phyloP scores from a whole-genome alignment of 768 basidiomycete genomes.

The Suillus fuscotomentosus region DNA sequence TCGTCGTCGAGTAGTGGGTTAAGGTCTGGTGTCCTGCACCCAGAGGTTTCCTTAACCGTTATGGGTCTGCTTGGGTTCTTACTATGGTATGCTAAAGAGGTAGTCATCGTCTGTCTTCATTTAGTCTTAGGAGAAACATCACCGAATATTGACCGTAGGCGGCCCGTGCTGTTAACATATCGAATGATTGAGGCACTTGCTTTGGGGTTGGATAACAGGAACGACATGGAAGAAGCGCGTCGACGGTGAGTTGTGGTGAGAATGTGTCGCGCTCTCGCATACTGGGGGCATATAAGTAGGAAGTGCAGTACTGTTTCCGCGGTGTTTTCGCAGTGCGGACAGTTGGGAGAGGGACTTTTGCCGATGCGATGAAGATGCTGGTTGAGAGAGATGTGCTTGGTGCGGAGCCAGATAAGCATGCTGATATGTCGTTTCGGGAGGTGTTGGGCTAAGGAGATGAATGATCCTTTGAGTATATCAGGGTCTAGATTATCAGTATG shows the following conservation, averaged over 20 bases:
- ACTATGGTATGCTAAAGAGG: too few species aligned
- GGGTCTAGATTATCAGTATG: too few species aligned
- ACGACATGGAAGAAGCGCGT: accelerated
- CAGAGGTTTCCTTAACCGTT: too few species aligned
- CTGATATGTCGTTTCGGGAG: too few species aligned
- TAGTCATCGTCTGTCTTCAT: too few species aligned
- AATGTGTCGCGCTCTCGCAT: not conserved
- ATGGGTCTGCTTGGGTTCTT: too few species aligned
- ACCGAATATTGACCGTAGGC: not conserved
- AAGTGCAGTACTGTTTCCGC: slow-evolving; percentile 30
- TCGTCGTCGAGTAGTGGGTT: too few species aligned
- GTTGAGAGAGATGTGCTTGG: slow-evolving; percentile 30
- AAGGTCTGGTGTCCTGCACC: too few species aligned
- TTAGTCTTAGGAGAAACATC: not conserved
- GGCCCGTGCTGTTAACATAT: not conserved
- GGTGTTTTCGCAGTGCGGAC: slow-evolving; percentile 19
- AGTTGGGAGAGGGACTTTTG: slow-evolving; percentile 20
- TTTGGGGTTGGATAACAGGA: not conserved
- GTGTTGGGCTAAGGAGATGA: too few species aligned
- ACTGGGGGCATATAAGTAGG: slow-evolving; percentile 25
- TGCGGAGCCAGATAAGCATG: slow-evolving; percentile 30
- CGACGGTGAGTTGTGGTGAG: not conserved
- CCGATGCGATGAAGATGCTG: slow-evolving; percentile 28
- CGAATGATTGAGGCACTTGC: not conserved
- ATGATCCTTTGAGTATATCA: too few species aligned